Conservation (phyloP, 1,284 basidiomycete species). For the Ustilago nuda region DNA sequence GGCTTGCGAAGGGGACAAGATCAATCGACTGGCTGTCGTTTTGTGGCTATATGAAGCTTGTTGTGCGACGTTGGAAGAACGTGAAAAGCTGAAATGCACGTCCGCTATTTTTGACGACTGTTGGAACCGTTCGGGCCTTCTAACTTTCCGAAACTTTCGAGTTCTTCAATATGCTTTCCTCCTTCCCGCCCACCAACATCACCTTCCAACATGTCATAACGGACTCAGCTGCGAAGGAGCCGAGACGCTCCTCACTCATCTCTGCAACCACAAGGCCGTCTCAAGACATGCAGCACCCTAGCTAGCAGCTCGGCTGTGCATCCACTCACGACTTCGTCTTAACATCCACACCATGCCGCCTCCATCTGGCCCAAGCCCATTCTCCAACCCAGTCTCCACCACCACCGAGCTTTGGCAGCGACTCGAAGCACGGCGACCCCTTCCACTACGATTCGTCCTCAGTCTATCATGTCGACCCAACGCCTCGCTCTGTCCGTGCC, state of each 20-base stretch:
- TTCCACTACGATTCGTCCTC: constrained; percentile 27
- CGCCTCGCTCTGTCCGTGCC: constrained; percentile 33
- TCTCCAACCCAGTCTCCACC: background rate
- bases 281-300: too few species aligned
- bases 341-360: background rate
- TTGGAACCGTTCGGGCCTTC: constrained; percentile 3
- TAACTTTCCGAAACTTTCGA: background rate
- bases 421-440: constrained; percentile 21
- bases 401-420: constrained; percentile 16
- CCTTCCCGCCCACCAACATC: background rate
- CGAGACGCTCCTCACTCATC: background rate
- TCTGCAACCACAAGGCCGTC: too few species aligned
- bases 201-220: constrained; percentile 2
- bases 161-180: background rate
- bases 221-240: background rate
- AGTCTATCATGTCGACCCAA: constrained; percentile 35
- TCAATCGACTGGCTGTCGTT: background rate
- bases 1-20: background rate
- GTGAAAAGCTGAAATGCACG: constrained; percentile 11
- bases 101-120: constrained; percentile 15
- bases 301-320: too few species aligned
- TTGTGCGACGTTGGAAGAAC: constrained; percentile 4
- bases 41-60: background rate
- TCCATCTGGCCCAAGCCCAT: background rate
- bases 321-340: too few species aligned